Percentiles rank a stretch among this genome's conserved stretches.
These are phyloP conservation scores for Pleurotus platypus DNA, from an alignment of 768 basidiomycete genomes.

Conservation along the genomic window DNA sequence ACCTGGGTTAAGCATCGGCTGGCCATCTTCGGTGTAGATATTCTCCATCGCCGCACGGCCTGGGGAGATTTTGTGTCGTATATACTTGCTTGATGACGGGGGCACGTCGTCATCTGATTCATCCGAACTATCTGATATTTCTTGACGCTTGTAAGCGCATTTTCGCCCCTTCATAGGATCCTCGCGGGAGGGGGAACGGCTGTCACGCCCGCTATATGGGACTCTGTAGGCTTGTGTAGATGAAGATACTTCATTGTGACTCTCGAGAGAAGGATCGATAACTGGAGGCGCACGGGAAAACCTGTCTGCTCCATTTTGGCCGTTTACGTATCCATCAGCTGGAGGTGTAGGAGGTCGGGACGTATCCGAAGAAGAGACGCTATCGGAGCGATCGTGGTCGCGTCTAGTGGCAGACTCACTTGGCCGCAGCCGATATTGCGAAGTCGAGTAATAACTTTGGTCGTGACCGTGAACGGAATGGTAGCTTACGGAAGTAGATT, in stretches of 20 bases:
- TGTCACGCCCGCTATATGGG: too few relatives aligned
- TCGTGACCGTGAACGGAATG: slow-evolving; percentile 19
- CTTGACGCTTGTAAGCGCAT: too few relatives aligned
- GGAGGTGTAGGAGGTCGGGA: slow-evolving; percentile 1
- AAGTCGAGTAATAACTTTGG: slow-evolving; percentile 32
- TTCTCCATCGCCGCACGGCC: slow-evolving; percentile 37
- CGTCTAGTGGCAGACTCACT: neutral
- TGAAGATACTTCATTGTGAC: slow-evolving; percentile 9
- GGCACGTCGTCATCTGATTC: too few relatives aligned
- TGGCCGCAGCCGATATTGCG: slow-evolving; percentile 21
- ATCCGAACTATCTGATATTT: too few relatives aligned
- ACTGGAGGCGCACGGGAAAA: slow-evolving; percentile 4
- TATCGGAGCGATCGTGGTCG: slow-evolving; percentile 1
- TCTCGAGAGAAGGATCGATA: slow-evolving; percentile 24
- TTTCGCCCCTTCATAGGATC: too few relatives aligned
- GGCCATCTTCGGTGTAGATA: slow-evolving; percentile 60
- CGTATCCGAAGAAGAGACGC: slow-evolving; percentile 3
- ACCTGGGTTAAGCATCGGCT: slow-evolving; percentile 70
- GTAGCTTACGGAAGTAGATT: slow-evolving; percentile 35
- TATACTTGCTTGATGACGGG: too few relatives aligned
- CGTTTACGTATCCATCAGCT: neutral
- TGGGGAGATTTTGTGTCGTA: too few relatives aligned
- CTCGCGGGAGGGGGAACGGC: too few relatives aligned
- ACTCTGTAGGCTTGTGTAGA: too few relatives aligned
- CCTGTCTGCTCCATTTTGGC: neutral